These are phyloP conservation scores for Nymphaea colorata DNA, from an alignment of 164 flowering plant genomes.

Conservation along the genomic window DNA sequence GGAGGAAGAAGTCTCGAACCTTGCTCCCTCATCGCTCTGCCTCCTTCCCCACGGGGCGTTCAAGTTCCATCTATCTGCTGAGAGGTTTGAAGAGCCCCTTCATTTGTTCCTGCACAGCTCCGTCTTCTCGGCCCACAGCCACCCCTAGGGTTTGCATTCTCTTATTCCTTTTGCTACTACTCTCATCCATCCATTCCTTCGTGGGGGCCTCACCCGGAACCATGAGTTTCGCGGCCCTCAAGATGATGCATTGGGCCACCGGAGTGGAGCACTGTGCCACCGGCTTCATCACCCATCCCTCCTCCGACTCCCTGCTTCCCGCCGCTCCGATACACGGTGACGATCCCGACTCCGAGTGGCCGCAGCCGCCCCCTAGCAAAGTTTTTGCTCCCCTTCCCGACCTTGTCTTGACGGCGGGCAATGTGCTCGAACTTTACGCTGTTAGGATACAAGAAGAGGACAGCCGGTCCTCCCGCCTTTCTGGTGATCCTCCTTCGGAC, in stretches of 20 bases:
- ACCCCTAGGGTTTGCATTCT: too few species aligned
- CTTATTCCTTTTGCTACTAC: too few species aligned
- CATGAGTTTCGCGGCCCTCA: slow-evolving; percentile 93
- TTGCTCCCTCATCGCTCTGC: too few species aligned
- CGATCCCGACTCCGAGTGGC: slow-evolving; percentile 64
- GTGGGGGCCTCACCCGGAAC: too few species aligned
- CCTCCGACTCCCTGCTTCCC: slow-evolving; percentile 40
- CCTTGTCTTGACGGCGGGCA: slow-evolving; percentile 68
- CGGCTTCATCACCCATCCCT: slow-evolving; percentile 70
- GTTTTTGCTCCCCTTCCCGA: slow-evolving; percentile 72
- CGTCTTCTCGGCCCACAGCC: too few species aligned
- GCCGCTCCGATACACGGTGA: slow-evolving; percentile 31
- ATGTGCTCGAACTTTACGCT: slow-evolving; percentile 63
- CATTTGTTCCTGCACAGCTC: too few species aligned
- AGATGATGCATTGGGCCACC: slow-evolving; percentile 93
- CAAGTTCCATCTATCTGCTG: too few species aligned
- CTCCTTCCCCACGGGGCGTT: too few species aligned
- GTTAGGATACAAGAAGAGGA: slow-evolving; percentile 67
- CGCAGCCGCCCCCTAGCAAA: slow-evolving; percentile 15
- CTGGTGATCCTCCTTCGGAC: slow-evolving; percentile 12
- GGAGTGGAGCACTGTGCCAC: slow-evolving; percentile 87
- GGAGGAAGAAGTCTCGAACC: too few species aligned
- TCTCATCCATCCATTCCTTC: too few species aligned
- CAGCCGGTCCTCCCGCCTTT: slow-evolving; percentile 13
- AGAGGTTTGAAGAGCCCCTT: too few species aligned